phyloP scores from a whole-genome alignment of 257 asterid species.

The Fraxinus americana region DNA sequence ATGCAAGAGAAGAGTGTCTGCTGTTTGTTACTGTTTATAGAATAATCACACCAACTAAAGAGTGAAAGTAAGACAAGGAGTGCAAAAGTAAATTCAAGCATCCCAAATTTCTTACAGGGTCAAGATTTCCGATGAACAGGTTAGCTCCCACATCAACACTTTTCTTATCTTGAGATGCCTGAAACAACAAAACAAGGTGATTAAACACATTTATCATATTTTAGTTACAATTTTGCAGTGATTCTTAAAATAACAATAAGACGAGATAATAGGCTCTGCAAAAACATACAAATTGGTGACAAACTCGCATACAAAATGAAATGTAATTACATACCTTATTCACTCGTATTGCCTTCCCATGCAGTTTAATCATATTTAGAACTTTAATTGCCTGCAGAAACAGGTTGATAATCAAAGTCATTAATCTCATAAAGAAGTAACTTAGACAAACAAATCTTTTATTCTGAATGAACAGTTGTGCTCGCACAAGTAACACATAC shows the following conservation, averaged over 20 bases:
- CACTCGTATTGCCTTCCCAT: slow-evolving; percentile 88
- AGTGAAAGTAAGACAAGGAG: not conserved
- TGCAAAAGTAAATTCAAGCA: not conserved
- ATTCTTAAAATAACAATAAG: not conserved
- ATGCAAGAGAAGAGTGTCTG: not conserved
- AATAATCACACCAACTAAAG: not conserved
- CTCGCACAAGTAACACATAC: slow-evolving; percentile 41
- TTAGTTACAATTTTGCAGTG: not conserved
- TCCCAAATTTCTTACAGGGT: slow-evolving; percentile 66
- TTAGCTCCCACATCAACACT: slow-evolving; percentile 98
- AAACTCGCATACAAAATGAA: slow-evolving; percentile 2
- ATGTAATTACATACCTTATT: slow-evolving; percentile 62
- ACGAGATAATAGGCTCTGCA: slow-evolving; percentile 3
- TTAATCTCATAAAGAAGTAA: slow-evolving; percentile 4
- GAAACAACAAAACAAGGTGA: slow-evolving; percentile 17
- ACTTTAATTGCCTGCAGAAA: slow-evolving; percentile 86
- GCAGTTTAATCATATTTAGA: slow-evolving; percentile 84
- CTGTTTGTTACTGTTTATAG: not conserved
- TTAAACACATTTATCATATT: not conserved
- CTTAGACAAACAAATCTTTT: not conserved
- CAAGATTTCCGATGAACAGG: slow-evolving; percentile 94
- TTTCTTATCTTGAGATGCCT: slow-evolving; percentile 99
- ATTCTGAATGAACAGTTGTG: not conserved
- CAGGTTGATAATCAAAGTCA: slow-evolving; percentile 21
- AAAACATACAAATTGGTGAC: not conserved